Base-by-base conservation (phyloP, 225 moss, liverwort and hornwort genomes). In the Antitrichia curtipendula region DNA sequence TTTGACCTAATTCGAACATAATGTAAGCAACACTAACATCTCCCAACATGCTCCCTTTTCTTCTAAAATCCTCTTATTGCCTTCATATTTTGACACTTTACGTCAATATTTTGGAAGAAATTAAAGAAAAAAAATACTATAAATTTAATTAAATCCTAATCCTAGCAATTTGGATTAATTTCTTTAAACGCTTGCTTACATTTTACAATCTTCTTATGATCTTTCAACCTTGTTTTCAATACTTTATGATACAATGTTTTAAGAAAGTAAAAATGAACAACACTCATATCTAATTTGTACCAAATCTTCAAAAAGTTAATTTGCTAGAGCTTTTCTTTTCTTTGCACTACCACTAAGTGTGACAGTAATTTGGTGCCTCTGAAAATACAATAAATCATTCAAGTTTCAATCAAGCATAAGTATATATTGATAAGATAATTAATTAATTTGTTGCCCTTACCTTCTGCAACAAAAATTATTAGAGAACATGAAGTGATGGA, bases 261-360 rank as follows among this genome's bases (percentile, higher is more conserved):
- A 52, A 75, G 2, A 75, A 28, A 49, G 23, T 25, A 3, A 49
- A 85, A 21, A 38, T 59, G 6, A 20, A 40, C 20, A 43, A 22
- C 6, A 22, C 2, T 41, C 20, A 22, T 22, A 22, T 60, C 32
- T 43, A 80, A 22, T 60, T 31, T 80, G 21, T 61, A 14, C 14
- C 14, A 45, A 60, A 22, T 60, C 10, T 61, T 58, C 4, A 4
- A 61, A 57, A 27, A 14, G 4, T 41, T 14, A 43, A 15, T 28
- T 27, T 2, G 3, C 9, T 38, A 11, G 6, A 78, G 5, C 3
- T 41, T 0, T 9, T 0, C 2, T 9, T 31, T 78, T 60, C 13
- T 22, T 2, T 0, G 0, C 4, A 59, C 13, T 43, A 21, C 9
- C 0, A 29, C 4, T 21, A 60, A 43, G 7, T 80, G 1, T 22